Evolutionary conservation across 805 yeast species (phyloP).

Genomic region (Gaillardinia entomophila): DNA sequence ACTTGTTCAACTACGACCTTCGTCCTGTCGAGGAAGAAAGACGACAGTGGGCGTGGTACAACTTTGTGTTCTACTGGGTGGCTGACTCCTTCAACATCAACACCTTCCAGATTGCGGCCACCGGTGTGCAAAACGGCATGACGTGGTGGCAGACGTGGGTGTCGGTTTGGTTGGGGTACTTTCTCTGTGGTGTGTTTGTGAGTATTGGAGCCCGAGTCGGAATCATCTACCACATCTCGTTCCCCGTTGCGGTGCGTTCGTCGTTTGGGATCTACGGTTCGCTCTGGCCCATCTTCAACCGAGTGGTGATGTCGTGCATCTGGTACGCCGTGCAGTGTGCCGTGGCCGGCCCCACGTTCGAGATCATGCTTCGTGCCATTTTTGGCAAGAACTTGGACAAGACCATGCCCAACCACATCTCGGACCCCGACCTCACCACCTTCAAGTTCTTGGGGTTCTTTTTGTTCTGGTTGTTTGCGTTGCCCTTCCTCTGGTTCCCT

Average conservation of each 20-base stretch:
- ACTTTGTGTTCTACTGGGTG: conserved; percentile 76
- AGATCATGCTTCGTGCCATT: conserved; percentile 69
- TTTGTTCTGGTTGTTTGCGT: conserved; percentile 71
- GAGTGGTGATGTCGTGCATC: conserved; percentile 81
- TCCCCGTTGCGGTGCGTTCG: conserved; percentile 77
- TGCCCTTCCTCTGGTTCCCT: conserved; percentile 76
- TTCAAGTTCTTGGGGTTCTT: conserved; percentile 72
- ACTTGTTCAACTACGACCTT: conserved; percentile 68
- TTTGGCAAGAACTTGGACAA: conserved; percentile 57
- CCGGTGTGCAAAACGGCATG: conserved; percentile 69
- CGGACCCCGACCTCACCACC: conserved; percentile 58
- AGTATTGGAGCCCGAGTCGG: conserved; percentile 74
- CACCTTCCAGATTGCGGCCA: conserved; percentile 88
- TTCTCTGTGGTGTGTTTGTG: conserved; percentile 63
- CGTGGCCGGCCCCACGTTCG: conserved; percentile 63
- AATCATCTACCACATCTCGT: conserved; percentile 71
- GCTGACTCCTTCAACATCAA: conserved; percentile 87
- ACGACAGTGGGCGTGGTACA: conserved; percentile 82
- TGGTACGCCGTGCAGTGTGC: conserved; percentile 89
- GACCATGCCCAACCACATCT: conserved; percentile 59
- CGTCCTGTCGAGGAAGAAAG: conserved; percentile 71
- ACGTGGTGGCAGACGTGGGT: conserved; percentile 93
- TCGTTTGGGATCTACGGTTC: conserved; percentile 86
- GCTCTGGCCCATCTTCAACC: conserved; percentile 80
- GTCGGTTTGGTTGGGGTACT: conserved; percentile 82